phyloP scores from a whole-genome alignment of 1,284 basidiomycete species.

The Fereydounia khargensis region DNA sequence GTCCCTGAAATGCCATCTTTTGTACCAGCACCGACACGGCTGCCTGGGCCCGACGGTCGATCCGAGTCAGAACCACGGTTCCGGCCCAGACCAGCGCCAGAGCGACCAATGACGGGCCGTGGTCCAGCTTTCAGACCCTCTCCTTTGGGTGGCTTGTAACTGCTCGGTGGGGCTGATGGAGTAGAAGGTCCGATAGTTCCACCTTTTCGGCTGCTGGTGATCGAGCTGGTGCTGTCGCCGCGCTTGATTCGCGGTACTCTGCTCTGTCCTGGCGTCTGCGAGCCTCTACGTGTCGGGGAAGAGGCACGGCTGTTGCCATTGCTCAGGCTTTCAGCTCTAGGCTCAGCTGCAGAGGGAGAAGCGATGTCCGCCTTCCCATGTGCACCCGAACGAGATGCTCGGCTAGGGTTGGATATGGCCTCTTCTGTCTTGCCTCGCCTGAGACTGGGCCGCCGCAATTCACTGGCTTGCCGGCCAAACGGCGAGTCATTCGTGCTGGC shows the following conservation, averaged over 20 bases:
- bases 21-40: too few relatives aligned
- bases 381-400: too few relatives aligned
- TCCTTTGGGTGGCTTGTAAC: slow-evolving; percentile 23
- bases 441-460: slow-evolving; percentile 62
- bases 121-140: slow-evolving; percentile 32
- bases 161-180: slow-evolving; percentile 16
- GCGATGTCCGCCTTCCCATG: too few relatives aligned
- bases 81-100: slow-evolving; percentile 8
- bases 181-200: slow-evolving; percentile 16
- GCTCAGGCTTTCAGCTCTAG: too few relatives aligned
- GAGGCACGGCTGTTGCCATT: too few relatives aligned
- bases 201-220: slow-evolving; percentile 13
- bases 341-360: too few relatives aligned
- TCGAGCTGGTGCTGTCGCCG: slow-evolving; percentile 15
- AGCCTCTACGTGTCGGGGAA: too few relatives aligned
- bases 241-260: slow-evolving; percentile 28
- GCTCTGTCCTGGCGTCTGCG: too few relatives aligned
- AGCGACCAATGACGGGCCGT: slow-evolving; percentile 29
- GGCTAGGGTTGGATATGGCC: slow-evolving; percentile 37
- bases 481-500: slow-evolving; percentile 5
- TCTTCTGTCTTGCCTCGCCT: slow-evolving; percentile 65
- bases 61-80: neutral
- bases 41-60: too few relatives aligned
- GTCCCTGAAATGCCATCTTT: too few relatives aligned
- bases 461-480: slow-evolving; percentile 1